phyloP scores from a whole-genome alignment of 805 yeast genomes.

The Pichia californica region DNA sequence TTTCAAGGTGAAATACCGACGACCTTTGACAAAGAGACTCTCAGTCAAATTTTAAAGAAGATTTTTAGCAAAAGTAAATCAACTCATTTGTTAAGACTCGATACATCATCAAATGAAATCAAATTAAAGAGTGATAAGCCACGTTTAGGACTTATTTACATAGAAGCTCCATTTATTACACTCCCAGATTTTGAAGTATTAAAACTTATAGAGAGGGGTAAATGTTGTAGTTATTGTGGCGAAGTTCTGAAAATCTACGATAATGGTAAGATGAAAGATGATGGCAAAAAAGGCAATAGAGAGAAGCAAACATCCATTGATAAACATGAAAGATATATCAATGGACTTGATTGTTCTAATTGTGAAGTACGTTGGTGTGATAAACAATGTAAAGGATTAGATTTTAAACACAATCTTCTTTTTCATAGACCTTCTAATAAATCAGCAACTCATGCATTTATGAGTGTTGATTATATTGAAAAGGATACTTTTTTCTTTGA shows the following conservation, averaged over 20 bases:
- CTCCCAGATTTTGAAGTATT: constrained; percentile 22
- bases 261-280: constrained; percentile 23
- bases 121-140: constrained; percentile 5
- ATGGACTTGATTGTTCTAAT: constrained; percentile 27
- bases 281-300: constrained; percentile 9
- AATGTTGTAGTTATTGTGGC: constrained; percentile 29
- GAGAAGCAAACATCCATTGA: constrained; percentile 16
- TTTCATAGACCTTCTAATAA: constrained; percentile 27
- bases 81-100: constrained; percentile 8
- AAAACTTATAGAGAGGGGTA: constrained; percentile 24
- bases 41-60: constrained; percentile 4
- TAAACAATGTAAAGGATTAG: constrained; percentile 22
- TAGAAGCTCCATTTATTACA: constrained; percentile 28
- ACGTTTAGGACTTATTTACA: constrained; percentile 18
- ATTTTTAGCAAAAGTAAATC: constrained; percentile 8
- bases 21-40: neutral
- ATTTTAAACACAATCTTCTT: constrained; percentile 22
- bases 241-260: constrained; percentile 27
- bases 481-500: constrained; percentile 17
- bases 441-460: constrained; percentile 20
- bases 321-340: constrained; percentile 24
- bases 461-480: constrained; percentile 6
- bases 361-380: constrained; percentile 29
- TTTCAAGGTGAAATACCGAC: too few relatives aligned
- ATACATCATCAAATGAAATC: constrained; percentile 4